A percentile compares a stretch with the other conserved stretches of the same genome.
These are phyloP conservation scores for Lactarius deliciosus DNA, from an alignment of 768 basidiomycete genomes.

Conservation along the genomic window DNA sequence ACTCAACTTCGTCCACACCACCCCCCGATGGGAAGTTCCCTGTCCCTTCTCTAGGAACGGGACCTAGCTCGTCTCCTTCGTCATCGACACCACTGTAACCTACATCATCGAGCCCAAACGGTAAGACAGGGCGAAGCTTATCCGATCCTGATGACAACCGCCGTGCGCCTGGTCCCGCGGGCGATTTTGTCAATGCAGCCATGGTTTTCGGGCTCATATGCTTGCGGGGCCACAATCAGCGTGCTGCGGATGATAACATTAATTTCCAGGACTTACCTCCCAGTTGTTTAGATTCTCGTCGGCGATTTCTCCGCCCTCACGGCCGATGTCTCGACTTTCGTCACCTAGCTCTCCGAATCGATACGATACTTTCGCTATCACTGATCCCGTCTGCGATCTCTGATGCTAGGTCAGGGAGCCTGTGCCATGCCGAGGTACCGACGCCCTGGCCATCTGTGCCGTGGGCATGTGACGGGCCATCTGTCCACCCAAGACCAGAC, in stretches of 20 bases:
- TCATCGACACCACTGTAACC: constrained; percentile 60
- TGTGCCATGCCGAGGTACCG: constrained; percentile 70
- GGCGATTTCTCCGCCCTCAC: constrained; percentile 59
- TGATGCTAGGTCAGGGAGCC: constrained; percentile 74
- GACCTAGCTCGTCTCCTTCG: constrained; percentile 71
- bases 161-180: constrained; percentile 61
- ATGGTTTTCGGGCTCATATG: constrained; percentile 97
- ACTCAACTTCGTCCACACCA: constrained; percentile 88
- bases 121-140: constrained; percentile 78
- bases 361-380: constrained; percentile 90
- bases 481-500: constrained; percentile 79
- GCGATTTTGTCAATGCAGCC: constrained; percentile 89
- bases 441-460: constrained; percentile 39
- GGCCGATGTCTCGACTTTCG: constrained; percentile 61
- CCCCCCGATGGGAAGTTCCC: constrained; percentile 75
- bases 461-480: constrained; percentile 46
- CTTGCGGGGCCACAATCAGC: constrained; percentile 40
- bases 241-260: constrained; percentile 1
- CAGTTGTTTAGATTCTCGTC: constrained; percentile 92
- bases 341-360: constrained; percentile 88
- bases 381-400: constrained; percentile 87
- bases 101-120: constrained; percentile 75
- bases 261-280: constrained; percentile 65
- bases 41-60: constrained; percentile 70
- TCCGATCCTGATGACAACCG: constrained; percentile 77